These are phyloP conservation scores for Candolleomyces efflorescens DNA, from an alignment of 768 basidiomycete species.

Conservation along the genomic window DNA sequence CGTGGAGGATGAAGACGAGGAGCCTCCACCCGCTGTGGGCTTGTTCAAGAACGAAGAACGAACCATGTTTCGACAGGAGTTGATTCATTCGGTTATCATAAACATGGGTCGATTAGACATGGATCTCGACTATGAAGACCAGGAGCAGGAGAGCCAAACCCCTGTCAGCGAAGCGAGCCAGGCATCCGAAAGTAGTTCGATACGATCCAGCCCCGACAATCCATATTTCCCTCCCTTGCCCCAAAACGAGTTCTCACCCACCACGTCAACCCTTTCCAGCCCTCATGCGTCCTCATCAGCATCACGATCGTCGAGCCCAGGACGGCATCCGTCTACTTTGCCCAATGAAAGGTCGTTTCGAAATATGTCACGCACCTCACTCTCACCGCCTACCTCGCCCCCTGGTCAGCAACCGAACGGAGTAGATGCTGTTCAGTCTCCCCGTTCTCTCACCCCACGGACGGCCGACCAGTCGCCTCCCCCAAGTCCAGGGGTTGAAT, in stretches of 20 bases:
- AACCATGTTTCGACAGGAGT: constrained; percentile 70
- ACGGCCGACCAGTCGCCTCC: not conserved
- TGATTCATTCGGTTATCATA: constrained; percentile 82
- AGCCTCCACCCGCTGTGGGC: constrained; percentile 29
- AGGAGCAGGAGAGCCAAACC: constrained; percentile 4
- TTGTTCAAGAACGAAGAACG: constrained; percentile 55
- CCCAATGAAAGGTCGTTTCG: not conserved
- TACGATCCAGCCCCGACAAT: constrained; percentile 27
- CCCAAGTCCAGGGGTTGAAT: not conserved
- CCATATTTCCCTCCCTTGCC: constrained; percentile 49
- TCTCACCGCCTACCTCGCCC: not conserved
- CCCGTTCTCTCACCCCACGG: not conserved
- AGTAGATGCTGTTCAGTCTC: not conserved
- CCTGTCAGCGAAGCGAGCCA: not conserved
- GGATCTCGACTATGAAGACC: constrained; percentile 21
- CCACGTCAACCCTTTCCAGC: constrained; percentile 9
- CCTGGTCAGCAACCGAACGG: not conserved
- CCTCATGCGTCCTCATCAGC: not conserved
- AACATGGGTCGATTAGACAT: constrained; percentile 77
- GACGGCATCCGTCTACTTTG: not conserved
- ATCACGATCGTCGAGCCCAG: not conserved
- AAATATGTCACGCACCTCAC: not conserved
- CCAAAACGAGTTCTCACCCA: constrained; percentile 12
- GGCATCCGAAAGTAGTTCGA: not conserved
- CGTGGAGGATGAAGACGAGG: constrained; percentile 31